phyloP scores from a whole-genome alignment of 2,329 filamentous ascomycete genomes.

The Diplodia intermedia region DNA sequence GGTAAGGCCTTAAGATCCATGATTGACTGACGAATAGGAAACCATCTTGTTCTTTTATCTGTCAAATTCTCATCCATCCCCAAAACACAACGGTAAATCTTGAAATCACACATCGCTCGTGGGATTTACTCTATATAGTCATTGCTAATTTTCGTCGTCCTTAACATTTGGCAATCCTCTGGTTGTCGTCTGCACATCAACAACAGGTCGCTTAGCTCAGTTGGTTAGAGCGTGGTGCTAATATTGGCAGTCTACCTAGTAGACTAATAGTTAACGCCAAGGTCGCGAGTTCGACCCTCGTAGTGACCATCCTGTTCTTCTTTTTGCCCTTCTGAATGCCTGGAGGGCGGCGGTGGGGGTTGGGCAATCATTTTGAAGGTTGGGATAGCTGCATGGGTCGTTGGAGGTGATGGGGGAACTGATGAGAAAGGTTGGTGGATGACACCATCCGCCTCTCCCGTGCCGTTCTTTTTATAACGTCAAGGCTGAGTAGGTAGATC shows the following conservation, averaged over 20 bases:
- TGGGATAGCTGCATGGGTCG: neutral
- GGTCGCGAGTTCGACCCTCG: conserved; percentile 31
- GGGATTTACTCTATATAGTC: too few relatives aligned
- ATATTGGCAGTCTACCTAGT: neutral
- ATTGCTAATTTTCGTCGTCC: too few relatives aligned
- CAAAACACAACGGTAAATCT: too few relatives aligned
- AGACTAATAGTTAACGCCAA: conserved; percentile 15
- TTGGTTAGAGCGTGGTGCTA: conserved; percentile 33
- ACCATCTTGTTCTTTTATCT: too few relatives aligned
- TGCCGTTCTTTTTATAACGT: neutral
- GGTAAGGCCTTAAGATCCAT: too few relatives aligned
- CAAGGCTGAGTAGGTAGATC: neutral
- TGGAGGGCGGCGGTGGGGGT: neutral
- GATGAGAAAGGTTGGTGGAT: neutral
- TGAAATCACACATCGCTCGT: too few relatives aligned
- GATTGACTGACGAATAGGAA: too few relatives aligned
- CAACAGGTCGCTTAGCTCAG: conserved; percentile 33
- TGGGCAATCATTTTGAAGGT: neutral
- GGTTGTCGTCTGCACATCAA: neutral
- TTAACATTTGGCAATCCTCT: neutral
- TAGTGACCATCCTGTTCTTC: conserved; percentile 13
- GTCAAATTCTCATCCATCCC: too few relatives aligned
- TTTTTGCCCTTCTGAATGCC: neutral
- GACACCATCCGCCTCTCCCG: too few relatives aligned
- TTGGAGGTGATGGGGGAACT: neutral